A percentile compares a stretch with the other conserved stretches of the same genome.
phyloP scores from a whole-genome alignment of 768 basidiomycete species.

The Serendipita vermifera region DNA sequence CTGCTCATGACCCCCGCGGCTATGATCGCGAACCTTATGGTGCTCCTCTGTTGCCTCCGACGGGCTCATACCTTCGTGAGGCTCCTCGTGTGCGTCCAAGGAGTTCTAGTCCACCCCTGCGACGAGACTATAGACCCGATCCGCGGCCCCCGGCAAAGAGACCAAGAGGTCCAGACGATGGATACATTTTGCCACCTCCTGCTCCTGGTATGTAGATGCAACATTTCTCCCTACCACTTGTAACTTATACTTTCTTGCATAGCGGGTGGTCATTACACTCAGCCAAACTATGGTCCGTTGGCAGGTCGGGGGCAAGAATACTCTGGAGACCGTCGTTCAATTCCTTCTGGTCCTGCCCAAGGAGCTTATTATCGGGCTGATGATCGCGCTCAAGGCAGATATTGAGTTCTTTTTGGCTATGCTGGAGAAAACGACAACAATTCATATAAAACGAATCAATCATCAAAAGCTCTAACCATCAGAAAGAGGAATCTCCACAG shows the following conservation, averaged over 20 bases:
- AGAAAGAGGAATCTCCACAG: no score
- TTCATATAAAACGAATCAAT: no score
- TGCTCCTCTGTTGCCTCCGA: not conserved
- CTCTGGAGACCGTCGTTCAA: not conserved
- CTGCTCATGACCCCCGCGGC: not conserved
- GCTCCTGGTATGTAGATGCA: not conserved
- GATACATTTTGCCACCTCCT: not conserved
- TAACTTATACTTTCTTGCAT: not conserved
- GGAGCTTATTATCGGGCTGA: conserved; percentile 1
- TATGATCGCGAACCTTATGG: conserved; percentile 5
- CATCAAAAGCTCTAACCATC: no score
- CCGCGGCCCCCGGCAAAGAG: not conserved
- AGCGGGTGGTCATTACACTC: not conserved
- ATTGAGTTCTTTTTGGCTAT: no score
- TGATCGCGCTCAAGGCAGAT: no score
- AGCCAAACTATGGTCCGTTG: not conserved
- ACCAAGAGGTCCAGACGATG: not conserved
- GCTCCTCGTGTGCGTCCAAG: not conserved
- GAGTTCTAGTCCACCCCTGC: not conserved
- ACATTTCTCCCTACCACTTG: not conserved
- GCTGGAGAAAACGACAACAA: no score
- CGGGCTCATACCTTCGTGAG: not conserved
- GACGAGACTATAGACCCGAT: conserved; percentile 1
- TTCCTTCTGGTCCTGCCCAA: not conserved
- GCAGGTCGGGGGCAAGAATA: not conserved